Conservation (phyloP, 1,284 basidiomycete genomes). For the Thecaphora thlaspeos region DNA sequence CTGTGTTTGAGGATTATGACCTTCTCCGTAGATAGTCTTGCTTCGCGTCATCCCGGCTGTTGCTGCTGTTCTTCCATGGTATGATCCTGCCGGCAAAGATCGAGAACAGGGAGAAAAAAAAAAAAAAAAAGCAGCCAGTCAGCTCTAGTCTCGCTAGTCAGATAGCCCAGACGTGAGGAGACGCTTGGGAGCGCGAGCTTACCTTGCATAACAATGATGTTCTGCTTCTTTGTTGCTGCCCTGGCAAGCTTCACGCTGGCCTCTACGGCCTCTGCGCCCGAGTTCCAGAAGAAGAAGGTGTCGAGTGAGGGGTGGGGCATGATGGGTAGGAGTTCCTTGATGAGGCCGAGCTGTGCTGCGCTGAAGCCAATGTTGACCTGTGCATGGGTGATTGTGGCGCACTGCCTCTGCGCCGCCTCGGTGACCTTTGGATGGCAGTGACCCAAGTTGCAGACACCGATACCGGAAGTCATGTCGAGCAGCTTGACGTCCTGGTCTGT, state of each 20-base stretch:
- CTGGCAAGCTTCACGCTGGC: conserved; percentile 70
- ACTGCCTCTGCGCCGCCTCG: conserved; percentile 49
- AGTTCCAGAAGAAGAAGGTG: conserved; percentile 80
- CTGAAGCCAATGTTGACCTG: conserved; percentile 54
- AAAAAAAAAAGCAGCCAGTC: too few relatives aligned
- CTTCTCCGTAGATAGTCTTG: conserved; percentile 84
- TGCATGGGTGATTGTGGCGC: conserved; percentile 51
- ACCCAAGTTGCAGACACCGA: conserved; percentile 55
- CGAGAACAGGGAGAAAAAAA: too few relatives aligned
- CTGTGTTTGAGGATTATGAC: conserved; percentile 78
- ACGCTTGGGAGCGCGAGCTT: too few relatives aligned
- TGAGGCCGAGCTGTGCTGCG: conserved; percentile 40
- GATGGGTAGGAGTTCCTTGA: conserved; percentile 44
- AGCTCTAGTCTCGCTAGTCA: too few relatives aligned
- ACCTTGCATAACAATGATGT: conserved; percentile 82
- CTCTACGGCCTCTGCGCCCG: conserved; percentile 86
- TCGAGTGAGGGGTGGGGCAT: conserved; percentile 85
- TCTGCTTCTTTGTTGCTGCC: conserved; percentile 72
- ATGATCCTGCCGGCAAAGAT: conserved; percentile 20
- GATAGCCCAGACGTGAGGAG: too few relatives aligned
- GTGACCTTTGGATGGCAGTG: conserved; percentile 55
- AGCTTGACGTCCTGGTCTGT: conserved; percentile 46
- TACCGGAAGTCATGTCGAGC: conserved; percentile 54
- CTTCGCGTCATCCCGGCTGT: conserved; percentile 84
- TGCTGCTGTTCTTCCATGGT: conserved; percentile 62